Conservation (phyloP, 139 green algal species). For the Tetraselmis striata region DNA sequence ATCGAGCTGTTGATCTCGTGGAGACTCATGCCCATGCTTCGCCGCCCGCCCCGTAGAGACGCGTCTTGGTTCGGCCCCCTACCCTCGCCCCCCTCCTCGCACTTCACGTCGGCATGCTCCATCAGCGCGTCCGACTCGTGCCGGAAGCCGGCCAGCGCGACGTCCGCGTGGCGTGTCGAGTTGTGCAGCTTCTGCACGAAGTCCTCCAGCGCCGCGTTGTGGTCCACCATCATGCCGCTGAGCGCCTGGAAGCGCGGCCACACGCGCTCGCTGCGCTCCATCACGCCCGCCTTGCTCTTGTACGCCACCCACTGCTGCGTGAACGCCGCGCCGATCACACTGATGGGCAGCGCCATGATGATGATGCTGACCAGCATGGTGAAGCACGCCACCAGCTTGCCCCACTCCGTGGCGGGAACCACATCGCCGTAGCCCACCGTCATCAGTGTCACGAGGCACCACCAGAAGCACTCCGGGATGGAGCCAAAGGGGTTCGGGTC, state of each 20-base stretch:
- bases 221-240: neutral
- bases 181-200: neutral
- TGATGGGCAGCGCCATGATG: constrained; percentile 36
- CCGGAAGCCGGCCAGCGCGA: neutral
- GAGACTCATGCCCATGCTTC: neutral
- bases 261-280: neutral
- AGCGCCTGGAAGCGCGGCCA: constrained; percentile 1
- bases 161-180: neutral
- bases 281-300: neutral
- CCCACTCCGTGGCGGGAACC: constrained; percentile 17
- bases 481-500: constrained; percentile 16
- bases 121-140: neutral
- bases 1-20: neutral
- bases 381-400: constrained; percentile 23
- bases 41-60: no score
- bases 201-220: neutral
- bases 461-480: constrained; percentile 34
- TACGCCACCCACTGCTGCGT: constrained; percentile 21
- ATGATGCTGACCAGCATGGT: constrained; percentile 26
- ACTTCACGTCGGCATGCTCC: neutral
- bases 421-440: constrained; percentile 42
- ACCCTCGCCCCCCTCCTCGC: neutral
- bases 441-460: constrained; percentile 33
- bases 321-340: constrained; percentile 36
- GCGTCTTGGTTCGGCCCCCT: neutral